Conservation (phyloP, 2,329 filamentous ascomycete species). For the Aaosphaeria pasadenensis region DNA sequence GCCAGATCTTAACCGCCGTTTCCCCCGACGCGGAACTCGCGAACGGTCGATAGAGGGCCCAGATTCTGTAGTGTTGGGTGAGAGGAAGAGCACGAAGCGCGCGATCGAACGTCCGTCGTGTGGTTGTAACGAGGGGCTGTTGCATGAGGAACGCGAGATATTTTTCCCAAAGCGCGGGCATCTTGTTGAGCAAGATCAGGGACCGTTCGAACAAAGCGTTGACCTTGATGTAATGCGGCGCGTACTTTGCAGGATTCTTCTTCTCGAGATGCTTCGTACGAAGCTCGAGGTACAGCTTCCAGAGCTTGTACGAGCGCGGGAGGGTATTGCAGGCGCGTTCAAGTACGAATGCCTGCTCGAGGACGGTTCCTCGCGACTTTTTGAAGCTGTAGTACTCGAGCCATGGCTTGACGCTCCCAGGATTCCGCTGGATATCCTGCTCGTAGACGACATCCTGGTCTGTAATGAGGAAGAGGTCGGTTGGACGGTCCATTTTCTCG, state of each 20-base stretch:
- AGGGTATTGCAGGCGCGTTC: conserved; percentile 88
- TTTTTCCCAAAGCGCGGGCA: conserved; percentile 98
- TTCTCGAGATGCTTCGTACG: conserved; percentile 76
- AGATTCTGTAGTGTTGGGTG: conserved; percentile 93
- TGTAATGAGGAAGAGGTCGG: conserved; percentile 53
- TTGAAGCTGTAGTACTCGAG: conserved; percentile 92
- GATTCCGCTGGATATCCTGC: conserved; percentile 86
- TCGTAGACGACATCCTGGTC: conserved; percentile 95
- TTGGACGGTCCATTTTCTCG: conserved; percentile 28
- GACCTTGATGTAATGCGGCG: conserved; percentile 83
- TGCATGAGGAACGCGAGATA: conserved; percentile 87
- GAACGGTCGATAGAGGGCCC: conserved; percentile 87
- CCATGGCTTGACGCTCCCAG: conserved; percentile 88
- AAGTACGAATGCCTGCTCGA: conserved; percentile 84
- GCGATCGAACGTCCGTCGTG: conserved; percentile 84
- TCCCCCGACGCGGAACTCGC: conserved; percentile 86
- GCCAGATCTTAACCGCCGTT: conserved; percentile 91
- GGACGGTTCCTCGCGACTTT: conserved; percentile 74
- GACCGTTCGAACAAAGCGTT: conserved; percentile 93
- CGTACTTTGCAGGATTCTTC: conserved; percentile 78
- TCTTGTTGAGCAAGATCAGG: conserved; percentile 92
- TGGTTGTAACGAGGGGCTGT: conserved; percentile 87
- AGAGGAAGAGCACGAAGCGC: conserved; percentile 87
- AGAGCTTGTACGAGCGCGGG: conserved; percentile 94
- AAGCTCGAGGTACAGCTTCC: conserved; percentile 94